phyloP scores from a whole-genome alignment of 257 asterid genomes.

The Salvia hispanica region DNA sequence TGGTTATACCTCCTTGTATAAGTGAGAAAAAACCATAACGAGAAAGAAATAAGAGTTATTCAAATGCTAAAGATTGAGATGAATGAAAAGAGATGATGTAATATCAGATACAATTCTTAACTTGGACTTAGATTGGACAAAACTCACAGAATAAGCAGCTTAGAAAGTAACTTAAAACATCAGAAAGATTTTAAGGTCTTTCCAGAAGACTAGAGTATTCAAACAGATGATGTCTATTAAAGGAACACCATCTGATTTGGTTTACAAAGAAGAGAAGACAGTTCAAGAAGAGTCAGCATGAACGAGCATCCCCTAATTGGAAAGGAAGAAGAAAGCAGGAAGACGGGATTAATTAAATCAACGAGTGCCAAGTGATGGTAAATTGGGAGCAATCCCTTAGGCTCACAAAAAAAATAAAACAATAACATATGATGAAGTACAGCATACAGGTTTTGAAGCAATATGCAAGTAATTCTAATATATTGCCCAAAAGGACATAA shows the following conservation, averaged over 20 bases:
- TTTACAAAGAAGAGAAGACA: not conserved
- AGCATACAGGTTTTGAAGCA: conserved; percentile 16
- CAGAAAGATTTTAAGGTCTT: conserved; percentile 15
- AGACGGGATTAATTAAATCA: too few relatives aligned
- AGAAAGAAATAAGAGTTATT: not conserved
- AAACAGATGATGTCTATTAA: conserved; percentile 15
- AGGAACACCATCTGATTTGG: conserved; percentile 1
- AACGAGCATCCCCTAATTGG: not conserved
- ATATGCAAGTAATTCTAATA: conserved; percentile 19
- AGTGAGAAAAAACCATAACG: not conserved
- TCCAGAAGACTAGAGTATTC: conserved; percentile 20
- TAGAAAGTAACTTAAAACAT: not conserved
- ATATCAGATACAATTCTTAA: not conserved
- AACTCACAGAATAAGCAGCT: not conserved
- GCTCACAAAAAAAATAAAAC: conserved; percentile 1
- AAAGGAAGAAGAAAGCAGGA: not conserved
- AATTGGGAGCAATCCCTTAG: not conserved
- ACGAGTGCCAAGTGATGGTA: not conserved
- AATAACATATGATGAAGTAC: not conserved
- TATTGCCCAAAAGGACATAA: conserved; percentile 24
- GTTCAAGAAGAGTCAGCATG: conserved; percentile 24
- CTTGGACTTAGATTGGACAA: conserved; percentile 11
- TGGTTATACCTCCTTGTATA: not conserved
- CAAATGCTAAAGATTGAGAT: conserved; percentile 1
- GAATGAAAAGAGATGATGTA: conserved; percentile 14